These are phyloP conservation scores for Lentinula aciculospora DNA, from an alignment of 768 basidiomycete species.

Conservation along the genomic window DNA sequence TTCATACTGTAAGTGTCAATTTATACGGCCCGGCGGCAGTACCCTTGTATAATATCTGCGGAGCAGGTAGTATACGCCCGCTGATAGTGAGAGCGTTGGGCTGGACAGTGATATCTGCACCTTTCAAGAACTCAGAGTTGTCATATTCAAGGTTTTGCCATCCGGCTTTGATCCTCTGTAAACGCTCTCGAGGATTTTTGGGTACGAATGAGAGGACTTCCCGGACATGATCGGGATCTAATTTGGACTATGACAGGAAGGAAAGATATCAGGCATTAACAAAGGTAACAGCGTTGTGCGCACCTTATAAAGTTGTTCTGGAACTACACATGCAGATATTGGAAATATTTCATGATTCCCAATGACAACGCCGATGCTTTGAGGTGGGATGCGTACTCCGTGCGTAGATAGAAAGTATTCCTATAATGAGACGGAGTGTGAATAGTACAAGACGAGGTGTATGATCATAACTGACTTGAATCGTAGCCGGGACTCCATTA, in stretches of 20 bases:
- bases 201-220: conserved; percentile 24
- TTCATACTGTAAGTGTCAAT: background rate
- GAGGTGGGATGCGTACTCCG: conserved; percentile 15
- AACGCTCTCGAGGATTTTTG: conserved; percentile 16
- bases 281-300: background rate
- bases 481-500: conserved; percentile 17
- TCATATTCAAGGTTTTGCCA: conserved; percentile 29
- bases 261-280: background rate
- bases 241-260: conserved; percentile 16
- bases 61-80: conserved; percentile 29
- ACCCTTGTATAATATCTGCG: conserved; percentile 23
- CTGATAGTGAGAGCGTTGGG: conserved; percentile 22
- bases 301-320: conserved; percentile 25
- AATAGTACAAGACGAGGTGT: background rate
- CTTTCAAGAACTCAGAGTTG: conserved; percentile 33
- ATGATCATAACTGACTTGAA: conserved; percentile 17
- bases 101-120: conserved; percentile 30
- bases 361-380: conserved; percentile 22
- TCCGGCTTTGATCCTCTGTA: conserved; percentile 18
- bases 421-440: conserved; percentile 12
- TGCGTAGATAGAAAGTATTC: conserved; percentile 21
- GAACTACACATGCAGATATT: conserved; percentile 18
- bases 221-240: conserved; percentile 23
- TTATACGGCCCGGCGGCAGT: background rate
- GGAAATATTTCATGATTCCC: conserved; percentile 23